Base-by-base conservation (phyloP, 768 basidiomycete genomes). In the Leccinum broughii region DNA sequence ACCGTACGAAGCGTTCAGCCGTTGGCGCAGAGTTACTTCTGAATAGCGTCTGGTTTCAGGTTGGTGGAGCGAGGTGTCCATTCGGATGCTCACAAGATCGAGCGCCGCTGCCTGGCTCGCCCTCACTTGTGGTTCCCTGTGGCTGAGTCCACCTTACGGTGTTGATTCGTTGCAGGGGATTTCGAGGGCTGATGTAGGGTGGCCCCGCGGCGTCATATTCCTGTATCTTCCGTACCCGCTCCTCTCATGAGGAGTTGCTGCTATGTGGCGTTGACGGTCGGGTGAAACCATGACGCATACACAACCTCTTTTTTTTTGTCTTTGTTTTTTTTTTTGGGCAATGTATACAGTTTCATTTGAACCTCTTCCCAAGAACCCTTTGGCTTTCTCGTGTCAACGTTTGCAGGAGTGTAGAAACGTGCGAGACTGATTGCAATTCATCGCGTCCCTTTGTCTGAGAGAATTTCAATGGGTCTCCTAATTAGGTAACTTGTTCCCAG, bases 211-310 rank as follows among this genome's bases (percentile, higher is more conserved):
- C 85, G 85, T 88, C 83, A 90, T 90, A 89, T 90, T 88, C 85
- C 87, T 87, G 78, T 80, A 86, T 85, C 83, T 85, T 78, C 87
- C 84, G 87, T 87, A 88, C 76, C 71, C 74, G 55, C 71, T 75
- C 67, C 72, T 67, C 72, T 68, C 1, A 15, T n/a, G 58, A 59
- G 66, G 69, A 54, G 68, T 65, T 65, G 69, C 69, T 68, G 58
- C 68, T 69, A 88, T 82, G 88, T 88, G 82, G 83, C 87, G 64
- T 83, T 89, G 87, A 89, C 86, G 85, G 88, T 85, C 75, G 81
- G 84, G 87, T 85, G 66, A 89, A 88, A 89, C 89, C 89, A 90
- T 90, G 85, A 85, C 77, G 85, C 77, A 80, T 70, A 89, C 88
- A 89, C 15, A 48, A 22, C 46, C 6, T 11, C 14, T 48, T 24